These are phyloP conservation scores for Groenewaldozyma auringiensis DNA, from an alignment of 1,139 yeast genomes.

Conservation along the genomic window DNA sequence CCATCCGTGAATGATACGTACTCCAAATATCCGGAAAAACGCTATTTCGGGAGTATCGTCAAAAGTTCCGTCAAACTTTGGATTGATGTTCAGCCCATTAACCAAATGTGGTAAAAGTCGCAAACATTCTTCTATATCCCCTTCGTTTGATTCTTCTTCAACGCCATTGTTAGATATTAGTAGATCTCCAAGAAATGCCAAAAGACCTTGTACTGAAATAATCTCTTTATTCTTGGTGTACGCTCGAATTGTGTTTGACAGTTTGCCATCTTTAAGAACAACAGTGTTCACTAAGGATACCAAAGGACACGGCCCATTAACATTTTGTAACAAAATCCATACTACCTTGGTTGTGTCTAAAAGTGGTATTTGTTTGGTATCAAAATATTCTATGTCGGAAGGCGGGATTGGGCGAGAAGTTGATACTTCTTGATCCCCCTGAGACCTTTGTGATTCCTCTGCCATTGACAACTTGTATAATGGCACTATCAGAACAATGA, in stretches of 20 bases:
- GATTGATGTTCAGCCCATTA: slow-evolving; percentile 68
- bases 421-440: background rate
- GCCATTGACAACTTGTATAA: too few relatives aligned
- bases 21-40: slow-evolving; percentile 39
- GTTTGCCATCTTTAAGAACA: slow-evolving; percentile 25
- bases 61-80: slow-evolving; percentile 60
- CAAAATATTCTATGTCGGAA: slow-evolving; percentile 16
- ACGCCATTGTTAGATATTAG: slow-evolving; percentile 21
- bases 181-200: slow-evolving; percentile 31
- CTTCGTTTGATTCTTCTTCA: slow-evolving; percentile 10
- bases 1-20: slow-evolving; percentile 49
- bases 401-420: background rate
- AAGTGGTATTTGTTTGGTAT: slow-evolving; percentile 16
- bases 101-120: slow-evolving; percentile 55
- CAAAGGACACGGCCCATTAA: slow-evolving; percentile 84
- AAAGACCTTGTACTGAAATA: slow-evolving; percentile 24
- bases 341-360: slow-evolving; percentile 6
- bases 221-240: slow-evolving; percentile 20
- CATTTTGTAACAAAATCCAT: slow-evolving; percentile 65
- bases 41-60: slow-evolving; percentile 39
- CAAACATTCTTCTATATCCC: slow-evolving; percentile 36
- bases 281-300: slow-evolving; percentile 73
- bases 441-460: too few relatives aligned
- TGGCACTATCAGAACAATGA: too few relatives aligned
- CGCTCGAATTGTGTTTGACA: slow-evolving; percentile 10